Percentiles rank a stretch among this genome's conserved stretches.
Conservation (phyloP, 345 rosid genomes). For the Populus pruinosa region DNA sequence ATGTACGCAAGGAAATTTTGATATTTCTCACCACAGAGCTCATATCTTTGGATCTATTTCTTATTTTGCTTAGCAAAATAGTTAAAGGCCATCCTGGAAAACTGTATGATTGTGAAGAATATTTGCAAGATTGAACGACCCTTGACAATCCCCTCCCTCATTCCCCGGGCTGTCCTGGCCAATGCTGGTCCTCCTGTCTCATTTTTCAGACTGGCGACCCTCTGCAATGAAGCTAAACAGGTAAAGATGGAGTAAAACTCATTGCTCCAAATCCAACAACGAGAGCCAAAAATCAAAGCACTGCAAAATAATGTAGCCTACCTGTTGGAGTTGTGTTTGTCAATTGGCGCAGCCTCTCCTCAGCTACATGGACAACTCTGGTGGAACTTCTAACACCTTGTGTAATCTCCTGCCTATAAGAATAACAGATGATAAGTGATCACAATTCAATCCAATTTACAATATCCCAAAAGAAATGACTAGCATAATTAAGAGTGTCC, state of each 20-base stretch:
- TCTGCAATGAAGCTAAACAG: conserved; percentile 77
- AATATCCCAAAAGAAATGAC: not conserved
- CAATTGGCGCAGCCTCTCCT: conserved; percentile 67
- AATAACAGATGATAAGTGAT: too few relatives aligned
- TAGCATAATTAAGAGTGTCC: not conserved
- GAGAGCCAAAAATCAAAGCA: not conserved
- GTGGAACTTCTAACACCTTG: conserved; percentile 84
- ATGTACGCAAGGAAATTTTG: not conserved
- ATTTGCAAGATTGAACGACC: conserved; percentile 57
- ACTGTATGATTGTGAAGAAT: conserved; percentile 42
- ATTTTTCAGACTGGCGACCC: conserved; percentile 33
- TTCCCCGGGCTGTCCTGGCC: conserved; percentile 54
- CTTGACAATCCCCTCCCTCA: conserved; percentile 62
- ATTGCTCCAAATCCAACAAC: conserved; percentile 9
- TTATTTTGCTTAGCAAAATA: conserved; percentile 46
- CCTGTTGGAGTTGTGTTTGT: conserved; percentile 54
- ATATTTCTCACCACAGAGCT: conserved; percentile 29
- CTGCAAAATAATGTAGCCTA: conserved; percentile 7
- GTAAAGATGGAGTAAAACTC: conserved; percentile 51
- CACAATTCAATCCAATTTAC: too few relatives aligned
- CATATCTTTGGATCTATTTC: conserved; percentile 26
- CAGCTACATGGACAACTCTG: conserved; percentile 73
- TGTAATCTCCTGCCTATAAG: conserved; percentile 65
- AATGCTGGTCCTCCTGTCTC: conserved; percentile 40
- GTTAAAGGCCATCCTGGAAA: conserved; percentile 43